These are phyloP conservation scores for Sonneratia caseolaris DNA, from an alignment of 345 rosid genomes.

Conservation along the genomic window DNA sequence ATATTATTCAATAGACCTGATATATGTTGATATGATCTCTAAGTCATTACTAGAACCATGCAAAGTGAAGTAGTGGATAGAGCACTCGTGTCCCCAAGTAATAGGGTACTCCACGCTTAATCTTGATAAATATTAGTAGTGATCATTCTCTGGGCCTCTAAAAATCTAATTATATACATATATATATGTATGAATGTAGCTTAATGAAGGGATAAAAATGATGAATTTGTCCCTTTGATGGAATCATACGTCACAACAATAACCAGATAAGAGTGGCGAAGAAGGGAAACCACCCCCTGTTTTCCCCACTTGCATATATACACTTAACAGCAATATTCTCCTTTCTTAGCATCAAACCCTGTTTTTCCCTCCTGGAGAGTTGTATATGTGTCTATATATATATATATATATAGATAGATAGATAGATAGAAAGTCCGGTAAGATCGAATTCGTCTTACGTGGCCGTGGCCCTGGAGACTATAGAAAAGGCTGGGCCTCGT, in stretches of 20 bases:
- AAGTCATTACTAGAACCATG: background rate
- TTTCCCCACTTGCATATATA: background rate
- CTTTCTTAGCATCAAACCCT: background rate
- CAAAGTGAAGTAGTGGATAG: background rate
- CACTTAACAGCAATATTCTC: background rate
- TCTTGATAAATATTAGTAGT: background rate
- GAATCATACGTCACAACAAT: slow-evolving; percentile 9
- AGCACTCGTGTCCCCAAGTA: slow-evolving; percentile 1
- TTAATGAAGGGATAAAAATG: background rate
- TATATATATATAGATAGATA: no score
- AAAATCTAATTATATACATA: background rate
- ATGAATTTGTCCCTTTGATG: background rate
- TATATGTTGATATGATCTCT: background rate
- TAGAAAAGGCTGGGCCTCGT: no score
- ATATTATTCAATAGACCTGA: no score
- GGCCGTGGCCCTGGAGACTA: no score
- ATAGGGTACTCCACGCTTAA: background rate
- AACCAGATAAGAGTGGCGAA: background rate
- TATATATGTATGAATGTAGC: no score
- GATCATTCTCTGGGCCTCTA: background rate
- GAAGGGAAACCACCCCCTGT: background rate
- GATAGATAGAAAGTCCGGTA: no score
- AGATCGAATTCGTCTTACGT: no score
- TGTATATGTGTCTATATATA: no score
- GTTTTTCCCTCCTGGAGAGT: background rate